phyloP scores from a whole-genome alignment of 805 yeast species.

The Barnettozyma californica region DNA sequence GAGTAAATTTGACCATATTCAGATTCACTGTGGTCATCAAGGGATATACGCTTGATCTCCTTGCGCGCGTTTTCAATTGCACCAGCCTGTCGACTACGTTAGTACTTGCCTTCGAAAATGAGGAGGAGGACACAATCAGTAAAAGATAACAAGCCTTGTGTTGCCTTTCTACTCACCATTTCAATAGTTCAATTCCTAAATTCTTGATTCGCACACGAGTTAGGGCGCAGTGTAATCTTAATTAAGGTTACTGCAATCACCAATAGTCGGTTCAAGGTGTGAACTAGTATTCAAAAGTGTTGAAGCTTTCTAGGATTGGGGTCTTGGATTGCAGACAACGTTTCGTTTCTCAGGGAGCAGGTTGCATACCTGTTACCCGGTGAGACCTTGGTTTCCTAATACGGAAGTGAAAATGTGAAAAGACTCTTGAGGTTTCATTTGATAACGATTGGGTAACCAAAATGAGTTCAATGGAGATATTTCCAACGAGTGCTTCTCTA shows the following conservation, averaged over 20 bases:
- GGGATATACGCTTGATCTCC: constrained; percentile 77
- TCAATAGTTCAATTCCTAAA: neutral
- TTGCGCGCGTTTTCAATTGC: constrained; percentile 96
- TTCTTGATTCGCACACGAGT: neutral
- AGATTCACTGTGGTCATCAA: constrained; percentile 69
- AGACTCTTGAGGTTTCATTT: neutral
- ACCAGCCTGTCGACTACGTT: constrained; percentile 58
- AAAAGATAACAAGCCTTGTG: neutral
- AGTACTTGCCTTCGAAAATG: neutral
- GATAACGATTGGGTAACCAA: neutral
- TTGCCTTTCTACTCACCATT: neutral
- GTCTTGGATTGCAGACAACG: neutral
- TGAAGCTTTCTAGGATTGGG: neutral
- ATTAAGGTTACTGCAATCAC: neutral
- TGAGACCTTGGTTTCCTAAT: neutral
- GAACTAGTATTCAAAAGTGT: neutral
- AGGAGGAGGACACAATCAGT: neutral
- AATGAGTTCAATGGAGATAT: neutral
- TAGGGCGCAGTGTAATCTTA: neutral
- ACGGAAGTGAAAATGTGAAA: neutral
- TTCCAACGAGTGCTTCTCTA: too few relatives aligned
- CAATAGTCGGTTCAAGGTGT: neutral
- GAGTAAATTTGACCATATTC: constrained; percentile 87
- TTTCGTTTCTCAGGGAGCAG: constrained; percentile 1
- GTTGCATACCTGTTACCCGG: neutral